Conservation (phyloP, 257 asterid species). For the Solanum bulbocastanum region DNA sequence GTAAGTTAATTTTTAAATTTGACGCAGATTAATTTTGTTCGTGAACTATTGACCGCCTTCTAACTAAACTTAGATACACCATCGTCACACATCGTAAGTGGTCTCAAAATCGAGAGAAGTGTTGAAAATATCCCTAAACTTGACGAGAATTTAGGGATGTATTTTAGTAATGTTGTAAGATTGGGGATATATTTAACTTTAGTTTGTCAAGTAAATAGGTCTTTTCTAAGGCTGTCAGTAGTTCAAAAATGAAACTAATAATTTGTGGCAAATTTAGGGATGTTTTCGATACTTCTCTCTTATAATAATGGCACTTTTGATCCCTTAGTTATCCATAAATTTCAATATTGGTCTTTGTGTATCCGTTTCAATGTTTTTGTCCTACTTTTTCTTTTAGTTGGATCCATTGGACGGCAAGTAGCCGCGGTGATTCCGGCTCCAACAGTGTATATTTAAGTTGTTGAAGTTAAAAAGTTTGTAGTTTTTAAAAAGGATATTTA, state of each 20-base stretch:
- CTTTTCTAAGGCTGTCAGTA: too few relatives aligned
- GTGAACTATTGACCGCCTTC: neutral
- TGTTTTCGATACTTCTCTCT: neutral
- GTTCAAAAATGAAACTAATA: too few relatives aligned
- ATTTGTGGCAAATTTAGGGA: too few relatives aligned
- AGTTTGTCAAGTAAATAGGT: neutral
- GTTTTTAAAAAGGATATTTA: too few relatives aligned
- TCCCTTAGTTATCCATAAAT: neutral
- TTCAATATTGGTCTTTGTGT: neutral
- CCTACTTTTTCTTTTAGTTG: neutral
- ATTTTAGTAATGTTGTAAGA: too few relatives aligned
- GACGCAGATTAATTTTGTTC: neutral
- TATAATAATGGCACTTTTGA: neutral
- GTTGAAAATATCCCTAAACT: neutral
- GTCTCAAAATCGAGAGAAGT: neutral
- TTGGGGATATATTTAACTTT: neutral
- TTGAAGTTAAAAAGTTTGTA: neutral
- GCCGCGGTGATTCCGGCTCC: neutral
- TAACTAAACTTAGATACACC: too few relatives aligned
- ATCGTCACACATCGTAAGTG: neutral
- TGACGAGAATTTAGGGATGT: neutral
- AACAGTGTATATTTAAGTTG: too few relatives aligned
- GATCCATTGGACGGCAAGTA: neutral
- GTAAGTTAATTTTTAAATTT: neutral
- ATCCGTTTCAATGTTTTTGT: neutral